Base-by-base conservation (phyloP, 306 rosid species). In the Lathyrus aphaca region DNA sequence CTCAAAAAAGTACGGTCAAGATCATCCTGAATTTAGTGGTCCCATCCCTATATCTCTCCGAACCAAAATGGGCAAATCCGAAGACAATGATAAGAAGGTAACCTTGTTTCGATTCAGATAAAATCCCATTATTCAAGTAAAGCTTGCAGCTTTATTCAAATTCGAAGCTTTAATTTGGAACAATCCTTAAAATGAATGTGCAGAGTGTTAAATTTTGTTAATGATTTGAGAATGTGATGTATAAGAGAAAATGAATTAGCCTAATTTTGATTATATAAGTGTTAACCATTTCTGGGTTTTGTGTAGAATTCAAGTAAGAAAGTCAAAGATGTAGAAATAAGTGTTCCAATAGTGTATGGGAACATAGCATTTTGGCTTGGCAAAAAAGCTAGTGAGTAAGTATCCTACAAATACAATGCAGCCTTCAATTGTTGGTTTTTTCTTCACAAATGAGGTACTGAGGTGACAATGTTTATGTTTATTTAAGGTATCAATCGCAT, bases 351-450 rank as follows among this genome's bases (percentile, higher is more conserved):
- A 69, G 95, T 84, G 70, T 90, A 84, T 69, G 96, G 95, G 42
- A 90, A 88, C 82, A 71, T 81, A 44, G 83, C 96, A 79, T 87
- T 90, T 84, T 87, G 95, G 95, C 96, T 90, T 67, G 91, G 96
- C 61, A 87, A 87, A 78, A 90, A 90, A 83, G 96, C 96, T 51
- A 87, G 84, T 74, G 91, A 90, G 94, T 90, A 82, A 84, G 92
- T 87, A 59, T 71, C 66, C 46, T 69, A 46, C 68, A 69, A 74
- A 42, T 69, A 46, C 68, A 72, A 72, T 69, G 71, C 72, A 61
- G 16, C 37, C 4, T 46, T 60, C 10, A 62, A 49, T 66, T 68
- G 30, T 38, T 57, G 56, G 56, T 55, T 43, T 29, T 30, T 63
- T 61, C 12, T 74, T 57, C 17, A 18, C 66, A 15, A 21, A 21